Evolutionary conservation across 2,329 filamentous ascomycete genomes (phyloP), one percentile per base, ranked within the genome.

Genomic region (Nothophaeocryptopus gaeumannii): DNA sequence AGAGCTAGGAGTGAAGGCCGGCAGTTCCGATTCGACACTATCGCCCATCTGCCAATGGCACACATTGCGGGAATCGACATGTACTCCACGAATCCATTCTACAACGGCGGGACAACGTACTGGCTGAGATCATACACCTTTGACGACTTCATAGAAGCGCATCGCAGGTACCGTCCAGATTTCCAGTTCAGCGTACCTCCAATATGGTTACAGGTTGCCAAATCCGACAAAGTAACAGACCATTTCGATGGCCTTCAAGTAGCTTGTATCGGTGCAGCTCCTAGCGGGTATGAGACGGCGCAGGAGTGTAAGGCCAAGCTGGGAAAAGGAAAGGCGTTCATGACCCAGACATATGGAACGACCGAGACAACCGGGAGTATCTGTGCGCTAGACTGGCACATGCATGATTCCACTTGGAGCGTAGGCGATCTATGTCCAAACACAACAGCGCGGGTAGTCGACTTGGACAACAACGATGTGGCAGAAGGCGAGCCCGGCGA

Each of bases 111-210:
- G 2, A 56, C 63, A 4, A 63, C 79, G 2, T 84, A 80, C 70
- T 85, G 82, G 82, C 84, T 85, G 82, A 70, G 74, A 3, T 73
- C 71, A 35, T 85, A 85, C 62, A 74, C 81, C 52, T 80, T 82
- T 51, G 62, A 65, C 2, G 68, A 75, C 33, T 83, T 85, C 61
- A 71, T 84, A 45, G 66, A 70, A 34, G 76, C 82, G 64, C 73
- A 71, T 58, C 72, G 72, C 36, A 70, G 72, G 41, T 76, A 79
- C 59, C 64, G 66, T 9, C 73, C 83, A 53, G 82, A 78, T 0
- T 69, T 64, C 43, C 77, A 84, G 62, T 80, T 81, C 62, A 79
- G 75, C 5, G 81, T 84, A 1, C 82, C 82, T 8, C 80, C 81
- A 1, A 80, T 85, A 47, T 83, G 74, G 58, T 72, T 83, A 11